Conservation (phyloP, 768 basidiomycete species). For the Tricholoma sp. region DNA sequence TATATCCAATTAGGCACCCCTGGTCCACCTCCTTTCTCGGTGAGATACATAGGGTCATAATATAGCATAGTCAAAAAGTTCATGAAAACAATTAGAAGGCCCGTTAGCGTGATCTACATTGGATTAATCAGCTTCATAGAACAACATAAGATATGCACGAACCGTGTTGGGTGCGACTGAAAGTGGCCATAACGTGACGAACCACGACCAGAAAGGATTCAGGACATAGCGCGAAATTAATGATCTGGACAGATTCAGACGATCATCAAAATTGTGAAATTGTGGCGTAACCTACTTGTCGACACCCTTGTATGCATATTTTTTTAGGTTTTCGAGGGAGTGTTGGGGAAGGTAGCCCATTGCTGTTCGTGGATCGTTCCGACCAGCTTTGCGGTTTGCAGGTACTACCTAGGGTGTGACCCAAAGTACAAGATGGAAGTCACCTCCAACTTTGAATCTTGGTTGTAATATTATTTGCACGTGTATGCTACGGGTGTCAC, state of each 20-base stretch:
- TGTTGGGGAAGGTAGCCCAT: conserved; percentile 65
- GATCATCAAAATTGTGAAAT: conserved; percentile 1
- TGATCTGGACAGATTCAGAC: conserved; percentile 44
- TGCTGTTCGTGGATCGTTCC: conserved; percentile 5
- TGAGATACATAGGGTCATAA: conserved; percentile 75
- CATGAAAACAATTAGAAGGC: conserved; percentile 71
- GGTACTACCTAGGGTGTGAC: conserved; percentile 1
- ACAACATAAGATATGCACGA: conserved; percentile 20
- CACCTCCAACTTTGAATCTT: too few species aligned
- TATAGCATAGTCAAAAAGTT: conserved; percentile 83
- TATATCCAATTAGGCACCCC: conserved; percentile 85
- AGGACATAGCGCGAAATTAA: conserved; percentile 70
- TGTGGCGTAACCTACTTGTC: conserved; percentile 55
- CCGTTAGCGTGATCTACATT: conserved; percentile 85
- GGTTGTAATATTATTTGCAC: too few species aligned
- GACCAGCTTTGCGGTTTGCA: neutral
- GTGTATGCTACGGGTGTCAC: too few species aligned
- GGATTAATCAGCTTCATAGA: conserved; percentile 1
- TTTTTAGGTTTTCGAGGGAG: conserved; percentile 69
- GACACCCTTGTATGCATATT: conserved; percentile 75
- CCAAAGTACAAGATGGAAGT: too few species aligned
- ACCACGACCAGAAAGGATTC: conserved; percentile 87
- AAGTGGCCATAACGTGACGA: conserved; percentile 83
- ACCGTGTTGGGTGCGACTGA: conserved; percentile 89
- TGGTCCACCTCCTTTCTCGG: conserved; percentile 54